Base-by-base conservation (phyloP, 139 green algal genomes). In the Picochlorum sp. region DNA sequence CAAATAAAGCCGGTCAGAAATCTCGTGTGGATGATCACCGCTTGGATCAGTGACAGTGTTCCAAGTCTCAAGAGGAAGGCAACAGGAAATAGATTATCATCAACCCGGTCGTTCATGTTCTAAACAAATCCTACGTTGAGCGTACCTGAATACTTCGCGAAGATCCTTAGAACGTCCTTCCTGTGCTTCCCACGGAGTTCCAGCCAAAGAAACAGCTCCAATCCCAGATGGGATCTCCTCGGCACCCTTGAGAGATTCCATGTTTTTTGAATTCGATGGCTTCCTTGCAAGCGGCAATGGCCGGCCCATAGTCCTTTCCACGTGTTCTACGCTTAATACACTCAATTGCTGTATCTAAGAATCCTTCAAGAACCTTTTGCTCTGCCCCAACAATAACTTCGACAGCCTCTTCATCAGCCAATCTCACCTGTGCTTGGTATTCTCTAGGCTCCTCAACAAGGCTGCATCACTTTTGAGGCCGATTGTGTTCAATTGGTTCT, bases 361-460 rank as follows among this genome's bases (percentile, higher is more conserved):
- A 66, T 16, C 13, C 26, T 79, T 97, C 88, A 7, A 92, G 66
- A 6, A 79, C 65, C 28, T 67, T 69, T 47, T 79, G 76, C 3
- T 80, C 76, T 13, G 77, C 71, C 56, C 86, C 75, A 34, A 62
- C 61, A 4, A 96, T 66, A 52, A 86, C 73, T 57, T 88, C 75
- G 20, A 77, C 78, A 1, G 87, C 87, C 49, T 82, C 77, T 44
- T 97, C 90, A 62, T 97, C 91, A 18, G 80, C 75, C 64, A 97
- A 73, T 66, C 77, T 83, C 45, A 95, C 75, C 23, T 74, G 63
- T 18, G 65, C n/a, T 79, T 92, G 84, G 38, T 81, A 74, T 30
- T 73, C 74, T 45, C 81, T 78, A 96, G 76, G 44, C 70, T 71
- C 14, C 24, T 23, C 57, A 87, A 68, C 52, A 66, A 45, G 76